Base-by-base conservation (phyloP, 1,284 basidiomycete species). In the Flammula alnicola region DNA sequence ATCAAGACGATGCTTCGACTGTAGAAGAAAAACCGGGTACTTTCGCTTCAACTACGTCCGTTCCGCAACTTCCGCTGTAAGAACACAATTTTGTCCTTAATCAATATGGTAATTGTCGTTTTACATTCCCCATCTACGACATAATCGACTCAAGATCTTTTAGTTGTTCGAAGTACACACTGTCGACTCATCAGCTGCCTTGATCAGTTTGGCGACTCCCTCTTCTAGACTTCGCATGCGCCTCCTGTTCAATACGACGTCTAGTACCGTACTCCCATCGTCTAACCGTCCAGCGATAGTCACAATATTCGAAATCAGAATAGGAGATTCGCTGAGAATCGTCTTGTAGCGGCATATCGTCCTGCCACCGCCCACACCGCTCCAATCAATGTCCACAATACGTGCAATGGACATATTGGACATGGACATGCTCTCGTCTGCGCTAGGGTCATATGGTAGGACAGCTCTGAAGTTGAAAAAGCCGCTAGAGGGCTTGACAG, bases 351-450 rank as follows among this genome's bases (percentile, higher is more conserved):
- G 23, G n/a, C 48, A 44, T 5, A 50, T 19, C 4, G 42, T 44
- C 14, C 30, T 26, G 9, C 33, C 17, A 2, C 36, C 33, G 14
- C 42, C 43, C 12, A 33, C 16, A 14, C 48, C 48, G 25, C 25
- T 44, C 48, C 48, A 50, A 19, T 50, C 29, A n/a, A 50, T 38
- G 27, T 50, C 35, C 4, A 50, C 41, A 11, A 50, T 31, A 11
- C 33, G 31, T 7, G 42, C 48, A 3, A 44, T 20, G 7, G 48
- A 37, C 32, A 50, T 44, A 32, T 50, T 50, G 5, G 48, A 50
- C 14, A 50, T 26, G n/a, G 23, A 23, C 25, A 50, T 5, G 20
- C 29, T 37, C 36, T 50, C 48, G 5, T 50, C 43, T n/a, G 36
- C 48, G n/a, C 30, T 17, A 10, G 27, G 10, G 20, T 50, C 35